Conservation (phyloP, 2,329 filamentous ascomycete genomes). For the Neospermospora avenae region DNA sequence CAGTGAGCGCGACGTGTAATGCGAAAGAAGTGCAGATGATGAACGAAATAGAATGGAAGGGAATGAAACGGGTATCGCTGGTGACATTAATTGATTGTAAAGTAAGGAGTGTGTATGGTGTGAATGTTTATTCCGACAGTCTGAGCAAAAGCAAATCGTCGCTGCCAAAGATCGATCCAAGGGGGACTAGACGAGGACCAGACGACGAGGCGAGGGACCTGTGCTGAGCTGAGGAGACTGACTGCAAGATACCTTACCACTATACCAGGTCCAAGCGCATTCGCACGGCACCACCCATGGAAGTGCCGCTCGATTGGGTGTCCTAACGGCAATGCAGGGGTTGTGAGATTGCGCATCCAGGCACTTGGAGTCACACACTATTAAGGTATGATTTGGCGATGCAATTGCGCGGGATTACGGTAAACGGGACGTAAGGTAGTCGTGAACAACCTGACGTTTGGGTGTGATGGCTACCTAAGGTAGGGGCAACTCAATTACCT, state of each 20-base stretch:
- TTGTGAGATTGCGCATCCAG: neutral
- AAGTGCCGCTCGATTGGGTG: slow-evolving; percentile 6
- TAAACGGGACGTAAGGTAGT: neutral
- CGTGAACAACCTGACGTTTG: neutral
- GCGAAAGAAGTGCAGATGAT: slow-evolving; percentile 1
- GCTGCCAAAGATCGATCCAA: neutral
- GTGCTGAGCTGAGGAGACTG: neutral
- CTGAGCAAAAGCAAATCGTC: neutral
- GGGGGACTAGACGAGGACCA: neutral
- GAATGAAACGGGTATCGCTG: neutral
- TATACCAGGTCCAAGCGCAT: neutral
- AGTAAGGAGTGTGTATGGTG: slow-evolving; percentile 2
- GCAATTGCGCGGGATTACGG: neutral
- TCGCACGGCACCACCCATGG: neutral
- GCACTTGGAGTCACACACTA: slow-evolving; percentile 1
- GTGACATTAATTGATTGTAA: slow-evolving; percentile 6
- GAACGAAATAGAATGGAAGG: neutral
- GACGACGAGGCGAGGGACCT: neutral
- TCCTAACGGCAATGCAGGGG: neutral
- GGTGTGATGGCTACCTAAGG: too few species aligned
- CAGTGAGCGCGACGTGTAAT: neutral
- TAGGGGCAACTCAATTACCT: too few species aligned
- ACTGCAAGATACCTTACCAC: neutral
- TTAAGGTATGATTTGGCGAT: neutral
- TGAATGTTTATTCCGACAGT: neutral